A percentile compares a stretch with the other conserved stretches of the same genome.
Conservation (phyloP, 78 protist species). For the Chrysochromulina parva region DNA sequence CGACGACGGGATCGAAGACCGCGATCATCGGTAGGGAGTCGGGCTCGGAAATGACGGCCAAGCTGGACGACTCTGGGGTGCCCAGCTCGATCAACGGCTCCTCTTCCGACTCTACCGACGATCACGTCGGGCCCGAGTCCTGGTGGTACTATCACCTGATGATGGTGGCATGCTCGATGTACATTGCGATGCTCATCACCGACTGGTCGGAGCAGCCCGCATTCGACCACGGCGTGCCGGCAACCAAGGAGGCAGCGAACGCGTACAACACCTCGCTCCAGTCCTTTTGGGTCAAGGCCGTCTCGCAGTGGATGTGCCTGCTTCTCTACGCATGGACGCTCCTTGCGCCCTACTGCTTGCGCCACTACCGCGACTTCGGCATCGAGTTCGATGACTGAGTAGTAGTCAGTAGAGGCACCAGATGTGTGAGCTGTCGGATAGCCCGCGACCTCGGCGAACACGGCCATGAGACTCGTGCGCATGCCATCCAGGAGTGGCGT, state of each 20-base stretch:
- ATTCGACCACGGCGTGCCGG: neutral
- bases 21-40: neutral
- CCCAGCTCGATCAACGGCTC: no score
- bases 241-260: no score
- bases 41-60: no score
- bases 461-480: neutral
- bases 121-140: neutral
- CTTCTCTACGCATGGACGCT: conserved; percentile 43
- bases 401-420: neutral
- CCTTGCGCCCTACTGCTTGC: conserved; percentile 24
- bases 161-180: conserved; percentile 22
- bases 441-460: no score
- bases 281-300: conserved; percentile 36
- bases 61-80: no score
- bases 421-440: neutral
- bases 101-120: neutral
- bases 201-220: conserved; percentile 13
- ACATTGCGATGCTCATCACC: conserved; percentile 43
- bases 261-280: neutral
- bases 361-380: conserved; percentile 38
- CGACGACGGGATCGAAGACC: neutral
- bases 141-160: conserved; percentile 42
- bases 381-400: neutral
- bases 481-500: no score
- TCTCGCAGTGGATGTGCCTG: conserved; percentile 25